Evolutionary conservation across 495 filamentous ascomycete genomes (phyloP).

Genomic region (Tuber microsphaerosporum): DNA sequence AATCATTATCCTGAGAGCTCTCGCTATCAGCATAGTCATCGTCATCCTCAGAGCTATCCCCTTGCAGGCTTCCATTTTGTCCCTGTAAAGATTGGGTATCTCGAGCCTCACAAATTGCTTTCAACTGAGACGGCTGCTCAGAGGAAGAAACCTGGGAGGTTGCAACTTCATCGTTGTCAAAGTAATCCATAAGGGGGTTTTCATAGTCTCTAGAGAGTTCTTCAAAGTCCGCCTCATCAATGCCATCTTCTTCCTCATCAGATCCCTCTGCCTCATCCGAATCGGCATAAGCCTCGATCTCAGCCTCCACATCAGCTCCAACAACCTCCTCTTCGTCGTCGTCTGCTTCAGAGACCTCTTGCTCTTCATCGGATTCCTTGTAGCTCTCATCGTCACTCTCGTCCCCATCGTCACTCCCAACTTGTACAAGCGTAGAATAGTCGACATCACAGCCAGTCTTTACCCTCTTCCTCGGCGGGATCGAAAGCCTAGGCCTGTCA

Average conservation of each 20-base stretch:
- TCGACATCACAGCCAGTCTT: conserved; percentile 47
- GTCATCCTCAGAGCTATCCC: conserved; percentile 41
- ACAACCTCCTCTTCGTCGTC: conserved; percentile 20
- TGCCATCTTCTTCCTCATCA: conserved; percentile 13
- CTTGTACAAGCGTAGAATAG: conserved; percentile 26
- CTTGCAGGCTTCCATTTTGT: conserved; percentile 31
- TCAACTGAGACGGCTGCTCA: background rate
- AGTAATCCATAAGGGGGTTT: conserved; percentile 33
- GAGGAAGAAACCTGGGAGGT: background rate
- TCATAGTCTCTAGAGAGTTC: conserved; percentile 23
- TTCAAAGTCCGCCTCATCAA: conserved; percentile 6
- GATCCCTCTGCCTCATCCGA: conserved; percentile 7
- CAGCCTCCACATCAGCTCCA: conserved; percentile 15
- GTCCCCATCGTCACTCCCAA: conserved; percentile 15
- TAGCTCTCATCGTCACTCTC: conserved; percentile 22
- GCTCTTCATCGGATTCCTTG: conserved; percentile 34
- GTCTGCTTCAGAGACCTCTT: conserved; percentile 5
- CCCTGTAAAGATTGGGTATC: conserved; percentile 8
- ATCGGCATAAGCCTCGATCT: conserved; percentile 1
- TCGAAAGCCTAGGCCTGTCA: conserved; percentile 61
- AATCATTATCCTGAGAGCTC: conserved; percentile 38
- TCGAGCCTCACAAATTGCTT: background rate
- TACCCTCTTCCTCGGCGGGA: conserved; percentile 68
- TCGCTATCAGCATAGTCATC: conserved; percentile 35
- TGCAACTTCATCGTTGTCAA: conserved; percentile 18